Percentiles rank a stretch among this genome's conserved stretches.
phyloP scores from a whole-genome alignment of 2,329 filamentous ascomycete genomes.

The Helicocarpus griseus region DNA sequence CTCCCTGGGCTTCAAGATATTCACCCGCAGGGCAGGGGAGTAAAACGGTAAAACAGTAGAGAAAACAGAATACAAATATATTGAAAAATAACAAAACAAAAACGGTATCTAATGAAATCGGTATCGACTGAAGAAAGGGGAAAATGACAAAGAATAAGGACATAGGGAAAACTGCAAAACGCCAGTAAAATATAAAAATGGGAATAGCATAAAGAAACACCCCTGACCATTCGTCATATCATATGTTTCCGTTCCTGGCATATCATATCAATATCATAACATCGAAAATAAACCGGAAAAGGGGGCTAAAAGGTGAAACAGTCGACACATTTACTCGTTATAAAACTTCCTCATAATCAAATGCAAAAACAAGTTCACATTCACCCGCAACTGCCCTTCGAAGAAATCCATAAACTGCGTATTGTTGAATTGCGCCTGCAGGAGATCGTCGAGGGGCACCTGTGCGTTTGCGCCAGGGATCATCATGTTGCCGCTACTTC shows the following conservation, averaged over 20 bases:
- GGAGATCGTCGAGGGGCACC: conserved; percentile 80
- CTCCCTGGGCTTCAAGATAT: not conserved
- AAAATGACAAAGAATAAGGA: not conserved
- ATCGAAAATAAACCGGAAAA: not conserved
- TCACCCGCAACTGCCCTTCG: conserved; percentile 74
- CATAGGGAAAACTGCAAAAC: not conserved
- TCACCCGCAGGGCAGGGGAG: not conserved
- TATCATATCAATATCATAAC: no score
- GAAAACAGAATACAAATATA: not conserved
- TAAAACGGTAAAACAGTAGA: no score
- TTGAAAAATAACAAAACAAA: not conserved
- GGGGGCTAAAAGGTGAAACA: not conserved
- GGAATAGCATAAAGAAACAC: no score
- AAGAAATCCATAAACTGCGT: conserved; percentile 95
- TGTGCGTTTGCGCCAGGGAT: conserved; percentile 85
- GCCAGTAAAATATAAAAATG: not conserved
- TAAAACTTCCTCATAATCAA: conserved; percentile 99
- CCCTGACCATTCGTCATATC: no score
- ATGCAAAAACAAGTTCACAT: conserved; percentile 94
- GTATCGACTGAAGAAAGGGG: no score
- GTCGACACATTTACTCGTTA: conserved; percentile 21
- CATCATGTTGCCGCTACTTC: conserved; percentile 84
- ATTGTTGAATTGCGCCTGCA: conserved; percentile 96
- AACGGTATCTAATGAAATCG: not conserved
- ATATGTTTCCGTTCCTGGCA: no score